Evolutionary conservation across 805 yeast species (phyloP), one percentile per base, ranked within the genome.

Genomic region (Wickerhamomyces ciferrii): DNA sequence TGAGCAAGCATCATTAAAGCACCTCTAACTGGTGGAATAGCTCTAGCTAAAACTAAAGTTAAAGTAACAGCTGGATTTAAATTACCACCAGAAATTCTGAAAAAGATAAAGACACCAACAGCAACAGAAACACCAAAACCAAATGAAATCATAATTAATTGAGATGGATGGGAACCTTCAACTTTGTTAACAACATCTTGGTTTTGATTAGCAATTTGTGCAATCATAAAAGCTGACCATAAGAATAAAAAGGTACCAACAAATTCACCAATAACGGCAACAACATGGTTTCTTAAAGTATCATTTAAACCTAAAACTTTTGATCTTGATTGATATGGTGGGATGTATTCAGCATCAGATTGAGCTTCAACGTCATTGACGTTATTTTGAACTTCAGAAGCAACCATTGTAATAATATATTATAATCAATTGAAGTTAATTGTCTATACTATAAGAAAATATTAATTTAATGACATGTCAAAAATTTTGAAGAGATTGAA

Each of bases 111-210:
- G 43, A 85, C 87, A 56, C 78, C 79, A 53, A 84, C 82, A 81
- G 84, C 78, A 46, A 88, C 89, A 56, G 89, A 83, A 60, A 86
- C 84, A 53, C 96, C 96, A 69, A 87, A 87, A 59, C 96, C 96
- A 43, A 84, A 75, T 14, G 96, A 70, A 60, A 88, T 88, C 89
- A 87, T 83, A 52, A 86, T 75, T 53, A 86, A 65, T 65, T 81
- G 83, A 43, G 77, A 73, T 34, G 92, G 89, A 59, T 78, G 74
- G 39, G 84, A 74, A 27, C 79, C 83, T 8, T 48, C 43, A 34
- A 43, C 49, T 18, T 48, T 44, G 43, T 63, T 55, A 25, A 57
- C 52, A 15, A 73, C 69, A 54, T 74, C 81, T 37, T 15, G 17
- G 13, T 11, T 35, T 53, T 74, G 77, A 69, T 83, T 88, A 52